A percentile compares a stretch with the other conserved stretches of the same genome.
phyloP scores from a whole-genome alignment of 345 rosid genomes.

The Citrus mangshanensis region DNA sequence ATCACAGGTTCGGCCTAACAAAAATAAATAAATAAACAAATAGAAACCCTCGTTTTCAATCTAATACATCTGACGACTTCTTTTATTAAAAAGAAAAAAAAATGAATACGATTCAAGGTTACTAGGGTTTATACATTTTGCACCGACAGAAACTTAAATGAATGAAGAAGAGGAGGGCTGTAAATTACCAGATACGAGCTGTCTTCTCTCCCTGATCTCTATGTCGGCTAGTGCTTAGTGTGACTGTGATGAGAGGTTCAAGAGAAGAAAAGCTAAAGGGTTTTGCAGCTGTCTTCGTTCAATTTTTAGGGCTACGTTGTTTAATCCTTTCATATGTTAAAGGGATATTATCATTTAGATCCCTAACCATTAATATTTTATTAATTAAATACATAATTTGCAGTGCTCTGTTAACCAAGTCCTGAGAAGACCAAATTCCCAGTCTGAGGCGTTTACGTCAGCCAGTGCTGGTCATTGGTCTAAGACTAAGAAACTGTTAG shows the following conservation, averaged over 20 bases:
- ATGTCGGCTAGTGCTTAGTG: not conserved
- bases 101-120: too few species aligned
- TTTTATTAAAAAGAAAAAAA: not conserved
- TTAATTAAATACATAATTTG: not conserved
- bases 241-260: not conserved
- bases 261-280: not conserved
- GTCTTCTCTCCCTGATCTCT: not conserved
- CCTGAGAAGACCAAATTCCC: not conserved
- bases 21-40: not conserved
- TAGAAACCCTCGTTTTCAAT: not conserved
- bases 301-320: not conserved
- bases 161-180: not conserved
- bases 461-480: too few species aligned
- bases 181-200: not conserved
- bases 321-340: too few species aligned
- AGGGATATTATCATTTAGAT: not conserved
- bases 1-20: not conserved
- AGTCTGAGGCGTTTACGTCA: too few species aligned
- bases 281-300: not conserved
- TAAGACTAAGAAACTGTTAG: too few species aligned
- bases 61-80: not conserved
- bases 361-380: not conserved
- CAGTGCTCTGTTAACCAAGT: not conserved
- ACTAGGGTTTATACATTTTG: not conserved
- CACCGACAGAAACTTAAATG: not conserved